These are phyloP conservation scores for Hymenoscyphus fructigenus DNA, from an alignment of 2,329 filamentous ascomycete species.

Conservation along the genomic window DNA sequence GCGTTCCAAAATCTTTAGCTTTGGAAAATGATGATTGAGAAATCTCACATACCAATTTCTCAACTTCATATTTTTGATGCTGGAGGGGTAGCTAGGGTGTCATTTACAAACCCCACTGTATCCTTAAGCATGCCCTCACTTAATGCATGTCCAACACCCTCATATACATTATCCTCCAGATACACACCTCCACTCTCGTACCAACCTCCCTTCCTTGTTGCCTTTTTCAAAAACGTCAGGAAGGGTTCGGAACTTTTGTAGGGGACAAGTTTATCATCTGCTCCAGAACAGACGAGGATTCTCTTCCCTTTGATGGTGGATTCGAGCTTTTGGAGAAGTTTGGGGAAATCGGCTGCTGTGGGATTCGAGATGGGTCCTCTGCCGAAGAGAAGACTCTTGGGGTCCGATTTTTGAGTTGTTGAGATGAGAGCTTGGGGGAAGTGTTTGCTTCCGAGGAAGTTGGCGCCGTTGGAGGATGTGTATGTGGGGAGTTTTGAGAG, in stretches of 20 bases:
- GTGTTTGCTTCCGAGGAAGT: slow-evolving; percentile 74
- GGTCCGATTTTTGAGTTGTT: slow-evolving; percentile 66
- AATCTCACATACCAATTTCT: neutral
- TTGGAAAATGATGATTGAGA: too few species aligned
- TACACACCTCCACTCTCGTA: slow-evolving; percentile 54
- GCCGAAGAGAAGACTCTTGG: slow-evolving; percentile 70
- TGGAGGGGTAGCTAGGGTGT: slow-evolving; percentile 28
- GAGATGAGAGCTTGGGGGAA: slow-evolving; percentile 71
- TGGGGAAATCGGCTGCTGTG: slow-evolving; percentile 42
- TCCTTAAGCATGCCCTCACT: slow-evolving; percentile 65
- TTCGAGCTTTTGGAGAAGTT: slow-evolving; percentile 48
- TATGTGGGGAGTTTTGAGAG: slow-evolving; percentile 65
- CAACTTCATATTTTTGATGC: slow-evolving; percentile 25
- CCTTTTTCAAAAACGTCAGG: slow-evolving; percentile 58
- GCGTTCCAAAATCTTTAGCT: too few species aligned
- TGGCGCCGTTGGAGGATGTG: slow-evolving; percentile 52
- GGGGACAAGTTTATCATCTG: slow-evolving; percentile 70
- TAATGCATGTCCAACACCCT: slow-evolving; percentile 69
- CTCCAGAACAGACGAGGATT: slow-evolving; percentile 64
- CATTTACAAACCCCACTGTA: slow-evolving; percentile 61
- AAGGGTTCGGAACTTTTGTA: slow-evolving; percentile 62
- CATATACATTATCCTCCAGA: slow-evolving; percentile 66
- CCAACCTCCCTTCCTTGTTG: slow-evolving; percentile 44
- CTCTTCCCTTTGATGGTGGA: slow-evolving; percentile 58
- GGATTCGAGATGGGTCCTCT: slow-evolving; percentile 39